Evolutionary conservation across 2,329 filamentous ascomycete genomes (phyloP).

Genomic region (Trichophyton rubrum): DNA sequence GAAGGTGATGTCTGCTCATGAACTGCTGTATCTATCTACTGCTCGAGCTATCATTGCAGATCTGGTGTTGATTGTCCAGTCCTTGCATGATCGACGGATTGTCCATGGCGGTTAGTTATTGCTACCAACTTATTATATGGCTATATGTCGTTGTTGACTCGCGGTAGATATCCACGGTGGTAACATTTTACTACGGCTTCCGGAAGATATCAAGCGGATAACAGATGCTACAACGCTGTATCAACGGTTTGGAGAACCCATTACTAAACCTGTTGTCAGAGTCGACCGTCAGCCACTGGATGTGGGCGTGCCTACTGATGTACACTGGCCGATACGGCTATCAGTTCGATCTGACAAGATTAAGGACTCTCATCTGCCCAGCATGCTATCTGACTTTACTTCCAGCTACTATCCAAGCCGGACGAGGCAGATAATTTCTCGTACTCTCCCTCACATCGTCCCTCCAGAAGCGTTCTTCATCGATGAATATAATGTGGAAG

Average conservation of each 20-base stretch:
- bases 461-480: constrained; percentile 11
- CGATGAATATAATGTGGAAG: constrained; percentile 1
- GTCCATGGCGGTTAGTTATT: constrained; percentile 12
- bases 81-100: constrained; percentile 12
- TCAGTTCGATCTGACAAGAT: constrained; percentile 10
- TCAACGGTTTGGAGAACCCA: constrained; percentile 11
- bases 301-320: constrained; percentile 11
- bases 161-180: constrained; percentile 12
- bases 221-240: constrained; percentile 11
- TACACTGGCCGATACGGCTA: constrained; percentile 8
- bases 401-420: constrained; percentile 8
- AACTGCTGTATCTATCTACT: constrained; percentile 10
- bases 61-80: constrained; percentile 10
- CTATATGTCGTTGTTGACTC: constrained; percentile 5
- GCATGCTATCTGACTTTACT: constrained; percentile 11
- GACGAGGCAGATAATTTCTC: constrained; percentile 4
- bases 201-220: constrained; percentile 8
- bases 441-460: constrained; percentile 11
- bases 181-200: constrained; percentile 13
- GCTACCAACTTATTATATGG: neutral
- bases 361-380: constrained; percentile 6
- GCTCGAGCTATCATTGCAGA: constrained; percentile 11
- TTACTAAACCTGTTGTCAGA: constrained; percentile 11
- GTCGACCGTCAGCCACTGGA: constrained; percentile 12
- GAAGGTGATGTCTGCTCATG: constrained; percentile 9